Conservation (phyloP, 179 eudicot species). For the Spinacia oleracea region DNA sequence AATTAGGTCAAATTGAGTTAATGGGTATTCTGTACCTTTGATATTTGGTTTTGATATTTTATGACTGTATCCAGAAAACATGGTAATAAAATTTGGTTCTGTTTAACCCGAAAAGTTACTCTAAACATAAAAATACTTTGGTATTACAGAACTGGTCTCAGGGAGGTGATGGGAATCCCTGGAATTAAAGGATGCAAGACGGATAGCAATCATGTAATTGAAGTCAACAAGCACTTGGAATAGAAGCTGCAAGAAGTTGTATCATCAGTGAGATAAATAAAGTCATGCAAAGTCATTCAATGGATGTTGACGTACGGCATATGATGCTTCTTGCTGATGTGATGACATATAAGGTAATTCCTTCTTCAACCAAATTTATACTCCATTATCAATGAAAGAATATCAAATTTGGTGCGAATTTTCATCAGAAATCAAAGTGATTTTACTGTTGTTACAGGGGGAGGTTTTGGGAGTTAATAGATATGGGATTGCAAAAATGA, state of each 20-base stretch:
- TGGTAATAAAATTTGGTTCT: too few relatives aligned
- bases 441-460: conserved; percentile 51
- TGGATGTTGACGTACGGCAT: conserved; percentile 85
- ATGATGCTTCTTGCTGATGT: conserved; percentile 97
- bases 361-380: conserved; percentile 7
- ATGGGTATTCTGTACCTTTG: too few relatives aligned
- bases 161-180: conserved; percentile 72
- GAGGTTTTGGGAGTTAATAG: conserved; percentile 81
- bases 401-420: background rate
- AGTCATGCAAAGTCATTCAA: conserved; percentile 72
- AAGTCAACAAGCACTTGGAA: conserved; percentile 73
- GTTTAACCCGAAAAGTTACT: background rate
- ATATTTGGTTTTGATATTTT: too few relatives aligned
- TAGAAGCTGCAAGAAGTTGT: conserved; percentile 78
- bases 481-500: conserved; percentile 77
- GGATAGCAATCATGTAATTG: conserved; percentile 74
- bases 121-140: background rate
- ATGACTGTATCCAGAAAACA: too few relatives aligned
- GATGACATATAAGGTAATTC: conserved; percentile 75
- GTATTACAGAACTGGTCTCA: conserved; percentile 65
- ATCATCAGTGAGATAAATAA: conserved; percentile 71
- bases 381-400: background rate
- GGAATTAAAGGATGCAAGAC: conserved; percentile 68
- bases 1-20: too few relatives aligned
- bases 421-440: background rate